phyloP scores from a whole-genome alignment of 768 basidiomycete species.

The Kwoniella sp. region DNA sequence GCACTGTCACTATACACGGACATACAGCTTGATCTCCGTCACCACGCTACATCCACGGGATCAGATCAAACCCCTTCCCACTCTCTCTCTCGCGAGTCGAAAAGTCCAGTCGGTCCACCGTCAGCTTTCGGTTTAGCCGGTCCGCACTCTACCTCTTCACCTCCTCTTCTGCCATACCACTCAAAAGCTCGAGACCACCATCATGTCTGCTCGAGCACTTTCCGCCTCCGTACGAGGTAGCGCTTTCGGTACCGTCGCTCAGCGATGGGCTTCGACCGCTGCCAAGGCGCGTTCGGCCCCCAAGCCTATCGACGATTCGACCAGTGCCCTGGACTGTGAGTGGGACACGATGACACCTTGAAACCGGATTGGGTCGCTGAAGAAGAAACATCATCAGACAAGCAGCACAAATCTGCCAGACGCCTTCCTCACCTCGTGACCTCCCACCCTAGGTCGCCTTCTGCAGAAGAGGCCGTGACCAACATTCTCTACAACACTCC shows the following conservation, averaged over 20 bases:
- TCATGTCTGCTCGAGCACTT: slow-evolving; percentile 18
- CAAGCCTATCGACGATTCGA: slow-evolving; percentile 78
- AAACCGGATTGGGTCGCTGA: no score
- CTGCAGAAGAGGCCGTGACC: slow-evolving; percentile 92
- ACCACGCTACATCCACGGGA: no score
- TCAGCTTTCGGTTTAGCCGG: no score
- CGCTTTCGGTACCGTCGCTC: not conserved
- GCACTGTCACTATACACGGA: no score
- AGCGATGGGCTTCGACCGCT: slow-evolving; percentile 18
- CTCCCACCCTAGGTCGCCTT: slow-evolving; percentile 74
- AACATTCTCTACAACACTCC: slow-evolving; percentile 97
- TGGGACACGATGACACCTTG: slow-evolving; percentile 1
- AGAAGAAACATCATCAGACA: no score
- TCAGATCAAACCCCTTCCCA: no score
- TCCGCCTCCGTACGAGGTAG: slow-evolving; percentile 8
- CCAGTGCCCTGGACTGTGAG: slow-evolving; percentile 79
- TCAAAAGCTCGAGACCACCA: slow-evolving; percentile 2
- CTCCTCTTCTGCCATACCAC: not conserved
- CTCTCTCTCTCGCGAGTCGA: no score
- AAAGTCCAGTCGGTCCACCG: no score
- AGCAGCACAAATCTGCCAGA: slow-evolving; percentile 35
- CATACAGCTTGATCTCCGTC: no score
- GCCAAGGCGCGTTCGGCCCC: slow-evolving; percentile 27
- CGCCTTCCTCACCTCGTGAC: slow-evolving; percentile 55
- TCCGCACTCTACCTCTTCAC: no score